Evolutionary conservation across 352 stramenopile genomes (phyloP).

Genomic region (Phytophthora multivora): DNA sequence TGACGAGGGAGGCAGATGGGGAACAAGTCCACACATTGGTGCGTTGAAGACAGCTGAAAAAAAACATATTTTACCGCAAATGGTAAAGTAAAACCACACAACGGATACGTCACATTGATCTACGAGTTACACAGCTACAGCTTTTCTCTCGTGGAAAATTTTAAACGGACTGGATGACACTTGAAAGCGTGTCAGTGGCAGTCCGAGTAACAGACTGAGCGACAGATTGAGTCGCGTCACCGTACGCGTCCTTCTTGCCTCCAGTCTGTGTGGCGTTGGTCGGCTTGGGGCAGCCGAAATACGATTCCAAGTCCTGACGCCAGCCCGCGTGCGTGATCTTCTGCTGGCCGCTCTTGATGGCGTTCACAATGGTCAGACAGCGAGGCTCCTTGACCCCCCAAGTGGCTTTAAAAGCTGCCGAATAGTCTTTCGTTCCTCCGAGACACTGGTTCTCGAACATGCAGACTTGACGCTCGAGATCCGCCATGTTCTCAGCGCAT

Average conservation of each 20-base stretch:
- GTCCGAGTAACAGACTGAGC: conserved; percentile 5
- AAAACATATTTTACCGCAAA: not conserved
- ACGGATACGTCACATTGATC: conserved; percentile 10
- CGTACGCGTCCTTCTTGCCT: conserved; percentile 11
- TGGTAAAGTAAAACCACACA: not conserved
- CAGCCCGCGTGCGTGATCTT: conserved; percentile 36
- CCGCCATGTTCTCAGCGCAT: conserved; percentile 36
- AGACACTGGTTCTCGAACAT: conserved; percentile 62
- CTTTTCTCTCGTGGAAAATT: conserved; percentile 1
- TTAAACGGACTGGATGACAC: conserved; percentile 31
- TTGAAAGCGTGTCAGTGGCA: conserved; percentile 9
- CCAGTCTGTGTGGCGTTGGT: conserved; percentile 20
- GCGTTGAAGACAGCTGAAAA: conserved; percentile 5
- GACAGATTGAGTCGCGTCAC: conserved; percentile 9
- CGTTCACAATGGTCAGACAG: conserved; percentile 52
- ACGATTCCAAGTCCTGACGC: conserved; percentile 42
- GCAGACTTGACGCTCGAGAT: conserved; percentile 60
- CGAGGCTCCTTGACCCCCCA: conserved; percentile 45
- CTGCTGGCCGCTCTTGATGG: conserved; percentile 42
- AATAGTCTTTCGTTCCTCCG: conserved; percentile 47
- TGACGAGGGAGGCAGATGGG: conserved; percentile 11
- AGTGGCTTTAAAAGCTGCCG: conserved; percentile 44
- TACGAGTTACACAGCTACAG: conserved; percentile 5
- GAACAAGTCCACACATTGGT: not conserved
- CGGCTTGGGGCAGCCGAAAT: conserved; percentile 50